Conservation (phyloP, 2,329 filamentous ascomycete species). For the Parastagonospora nodorum region DNA sequence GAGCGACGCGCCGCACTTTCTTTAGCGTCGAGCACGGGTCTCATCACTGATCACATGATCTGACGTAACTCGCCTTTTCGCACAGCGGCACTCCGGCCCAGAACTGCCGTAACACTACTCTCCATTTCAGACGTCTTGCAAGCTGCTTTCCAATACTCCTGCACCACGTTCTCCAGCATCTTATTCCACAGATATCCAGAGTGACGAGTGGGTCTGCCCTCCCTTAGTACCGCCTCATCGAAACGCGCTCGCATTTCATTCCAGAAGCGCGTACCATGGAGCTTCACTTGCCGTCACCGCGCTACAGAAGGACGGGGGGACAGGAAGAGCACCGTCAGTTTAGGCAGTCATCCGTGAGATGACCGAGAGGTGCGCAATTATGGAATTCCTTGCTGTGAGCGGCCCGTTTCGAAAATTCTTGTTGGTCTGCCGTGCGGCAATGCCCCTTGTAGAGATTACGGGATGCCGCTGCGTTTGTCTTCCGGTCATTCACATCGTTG, state of each 20-base stretch:
- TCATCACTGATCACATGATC: not conserved
- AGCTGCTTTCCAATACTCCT: slow-evolving; percentile 12
- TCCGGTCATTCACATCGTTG: too few relatives aligned
- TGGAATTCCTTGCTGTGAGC: slow-evolving; percentile 2
- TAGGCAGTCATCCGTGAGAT: too few relatives aligned
- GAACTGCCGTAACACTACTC: not conserved
- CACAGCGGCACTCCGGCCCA: too few relatives aligned
- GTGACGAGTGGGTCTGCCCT: not conserved
- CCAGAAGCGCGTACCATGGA: too few relatives aligned
- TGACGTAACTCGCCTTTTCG: slow-evolving; percentile 7
- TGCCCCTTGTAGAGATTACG: slow-evolving; percentile 11
- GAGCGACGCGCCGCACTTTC: slow-evolving; percentile 5
- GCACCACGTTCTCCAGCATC: slow-evolving; percentile 21
- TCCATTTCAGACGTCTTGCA: not conserved
- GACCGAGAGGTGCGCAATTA: too few relatives aligned
- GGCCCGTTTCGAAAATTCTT: slow-evolving; percentile 15
- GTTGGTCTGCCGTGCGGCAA: slow-evolving; percentile 14
- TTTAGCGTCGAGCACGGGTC: not conserved
- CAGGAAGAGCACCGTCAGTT: too few relatives aligned
- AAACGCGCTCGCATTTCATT: too few relatives aligned
- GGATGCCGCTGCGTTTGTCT: slow-evolving; percentile 10
- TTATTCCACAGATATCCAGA: not conserved
- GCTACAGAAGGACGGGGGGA: too few relatives aligned
- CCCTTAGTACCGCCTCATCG: too few relatives aligned
- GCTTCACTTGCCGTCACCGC: too few relatives aligned